Evolutionary conservation across 139 green algal species (phyloP), one percentile per base, ranked within the genome.

Genomic region (Chlorella sp.): DNA sequence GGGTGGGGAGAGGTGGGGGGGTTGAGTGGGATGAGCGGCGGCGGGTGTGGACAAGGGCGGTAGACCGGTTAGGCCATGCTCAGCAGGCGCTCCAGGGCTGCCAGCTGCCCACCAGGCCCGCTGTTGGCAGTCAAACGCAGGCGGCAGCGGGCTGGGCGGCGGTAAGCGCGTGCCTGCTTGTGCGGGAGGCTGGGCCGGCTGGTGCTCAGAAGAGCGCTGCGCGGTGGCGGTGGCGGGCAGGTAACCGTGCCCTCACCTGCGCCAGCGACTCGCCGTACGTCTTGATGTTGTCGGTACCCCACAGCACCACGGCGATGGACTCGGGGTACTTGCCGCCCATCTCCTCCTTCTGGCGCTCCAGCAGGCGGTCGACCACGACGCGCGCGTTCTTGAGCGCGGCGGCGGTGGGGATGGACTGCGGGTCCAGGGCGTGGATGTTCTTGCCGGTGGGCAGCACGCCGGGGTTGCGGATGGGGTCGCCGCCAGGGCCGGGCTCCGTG

Each of bases 221-320:
- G n/a, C n/a, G n/a, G n/a, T n/a, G n/a, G n/a, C n/a, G n/a, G n/a
- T n/a, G n/a, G n/a, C n/a, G n/a, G n/a, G n/a, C n/a, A n/a, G n/a
- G n/a, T 51, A 9, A 51, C 7, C 44, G 7, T 51, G 44, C n/a
- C 83, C 91, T 78, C 78, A 98, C 94, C 93, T 97, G 94, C 1
- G 95, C 96, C 20, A 99, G 94, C 0, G 94, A 98, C 94, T 99
- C 97, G 82, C 97, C 97, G 74, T 99, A 99, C 32, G 97, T 99
- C 95, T 99, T 99, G 93, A 99, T 99, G 96, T 99, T 99, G 93
- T 99, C 97, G n/a, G 97, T 99, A 76, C 97, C 97, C 97, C 97
- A 99, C 80, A 99, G 93, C 71, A 99, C 97, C 57, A 99, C 94
- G 2, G 97, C 97, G 70, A 99, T 98, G 55, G 93, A 96, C 94